Evolutionary conservation across 345 rosid genomes (phyloP), one percentile per base, ranked within the genome.

Genomic region (Kandelia obovata): DNA sequence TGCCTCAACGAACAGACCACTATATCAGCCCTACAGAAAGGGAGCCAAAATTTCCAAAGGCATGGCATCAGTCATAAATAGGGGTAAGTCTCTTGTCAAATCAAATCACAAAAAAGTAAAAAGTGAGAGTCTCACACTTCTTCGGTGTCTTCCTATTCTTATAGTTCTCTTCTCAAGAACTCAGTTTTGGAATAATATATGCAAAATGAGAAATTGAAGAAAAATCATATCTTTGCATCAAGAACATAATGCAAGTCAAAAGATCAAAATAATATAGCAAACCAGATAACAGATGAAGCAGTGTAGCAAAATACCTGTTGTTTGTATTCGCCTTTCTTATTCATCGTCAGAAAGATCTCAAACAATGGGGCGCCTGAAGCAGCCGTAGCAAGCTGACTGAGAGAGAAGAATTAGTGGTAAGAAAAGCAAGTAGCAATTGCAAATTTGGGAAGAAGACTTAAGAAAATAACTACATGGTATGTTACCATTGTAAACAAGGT

Each of bases 331-430:
- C 97, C 96, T 71, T 80, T 94, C 79, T 81, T 83, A 68, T 86
- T 82, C 43, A 69, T 68, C 28, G 85, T 87, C 66, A 94, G 79
- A 78, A 88, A 94, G 73, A 94, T 85, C 84, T 94, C 97, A 76
- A 94, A 94, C 74, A 94, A 75, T 13, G 95, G 98, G 61, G 73
- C 81, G 68, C 96, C 97, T 13, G 58, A 76, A 8, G 90, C 82
- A 73, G 92, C 85, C 35, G 88, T 75, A 73, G 88, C 83, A 72
- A 91, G 95, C 86, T 89, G 92, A 77, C 98, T 94, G 88, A 67
- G 73, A 83, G 47, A 65, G 66, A 69, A 61, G 30, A 43, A 57
- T 25, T 53, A 61, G 75, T 43, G 10, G 59, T 23, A 43, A 72
- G 37, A 21, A n/a, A 17, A 26, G 7, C 26, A 27, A 11, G 20